Evolutionary conservation across 805 yeast species (phyloP).

Genomic region (Saccharomycodes ludwigii): DNA sequence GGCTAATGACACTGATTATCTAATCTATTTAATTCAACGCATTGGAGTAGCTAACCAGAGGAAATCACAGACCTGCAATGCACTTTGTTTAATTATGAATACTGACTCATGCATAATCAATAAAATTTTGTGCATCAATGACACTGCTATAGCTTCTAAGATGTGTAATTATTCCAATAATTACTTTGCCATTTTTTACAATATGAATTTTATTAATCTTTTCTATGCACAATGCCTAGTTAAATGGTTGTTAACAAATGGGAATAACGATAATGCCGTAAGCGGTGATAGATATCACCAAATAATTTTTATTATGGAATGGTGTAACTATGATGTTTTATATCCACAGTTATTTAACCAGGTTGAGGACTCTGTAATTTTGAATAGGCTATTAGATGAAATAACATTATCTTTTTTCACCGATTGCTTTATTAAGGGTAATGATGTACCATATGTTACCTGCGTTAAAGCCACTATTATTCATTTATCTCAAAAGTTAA

Average conservation of each 20-base stretch:
- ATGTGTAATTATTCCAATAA: conserved; percentile 12
- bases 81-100: not conserved
- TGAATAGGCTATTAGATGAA: conserved; percentile 10
- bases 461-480: conserved; percentile 14
- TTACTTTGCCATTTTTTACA: conserved; percentile 8
- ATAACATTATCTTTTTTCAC: conserved; percentile 18
- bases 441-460: conserved; percentile 3
- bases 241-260: conserved; percentile 2
- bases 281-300: conserved; percentile 5
- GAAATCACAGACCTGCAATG: not conserved
- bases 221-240: conserved; percentile 14
- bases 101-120: no score
- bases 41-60: not conserved
- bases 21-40: not conserved
- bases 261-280: not conserved
- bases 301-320: conserved; percentile 12
- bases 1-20: conserved; percentile 7
- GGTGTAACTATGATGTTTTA: conserved; percentile 14
- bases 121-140: not conserved
- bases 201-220: conserved; percentile 19
- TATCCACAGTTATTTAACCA: conserved; percentile 18
- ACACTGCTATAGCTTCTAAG: not conserved
- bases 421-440: conserved; percentile 6
- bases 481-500: conserved; percentile 13
- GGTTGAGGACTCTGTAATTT: conserved; percentile 9